phyloP scores from a whole-genome alignment of 768 basidiomycete species.

The Gyrodon lividus region DNA sequence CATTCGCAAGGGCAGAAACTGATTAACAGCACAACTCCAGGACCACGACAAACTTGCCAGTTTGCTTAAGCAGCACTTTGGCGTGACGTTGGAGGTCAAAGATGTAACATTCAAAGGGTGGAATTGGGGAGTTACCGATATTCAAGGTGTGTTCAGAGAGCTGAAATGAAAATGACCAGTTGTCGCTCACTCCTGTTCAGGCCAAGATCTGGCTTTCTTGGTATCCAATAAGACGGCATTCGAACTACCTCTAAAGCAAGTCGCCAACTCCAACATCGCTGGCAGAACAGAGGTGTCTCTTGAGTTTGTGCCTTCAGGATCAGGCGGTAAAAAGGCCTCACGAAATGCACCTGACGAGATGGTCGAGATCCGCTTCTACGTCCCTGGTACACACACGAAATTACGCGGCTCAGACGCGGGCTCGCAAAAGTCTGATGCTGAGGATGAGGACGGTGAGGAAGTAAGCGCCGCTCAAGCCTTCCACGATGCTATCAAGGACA shows the following conservation, averaged over 20 bases:
- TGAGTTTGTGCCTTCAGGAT: slow-evolving; percentile 70
- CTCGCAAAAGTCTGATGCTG: slow-evolving; percentile 70
- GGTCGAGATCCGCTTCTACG: slow-evolving; percentile 94
- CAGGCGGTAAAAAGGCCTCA: slow-evolving; percentile 42
- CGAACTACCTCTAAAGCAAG: slow-evolving; percentile 80
- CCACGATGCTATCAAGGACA: slow-evolving; percentile 95
- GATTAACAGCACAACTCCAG: slow-evolving; percentile 36
- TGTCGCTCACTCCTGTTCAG: slow-evolving; percentile 39
- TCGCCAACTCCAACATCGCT: slow-evolving; percentile 97
- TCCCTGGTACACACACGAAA: slow-evolving; percentile 76
- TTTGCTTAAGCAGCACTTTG: slow-evolving; percentile 85
- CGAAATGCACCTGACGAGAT: slow-evolving; percentile 70
- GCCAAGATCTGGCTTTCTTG: slow-evolving; percentile 87
- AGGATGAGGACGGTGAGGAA: slow-evolving; percentile 69
- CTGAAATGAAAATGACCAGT: background rate
- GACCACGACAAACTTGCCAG: slow-evolving; percentile 86
- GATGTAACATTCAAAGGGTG: slow-evolving; percentile 92
- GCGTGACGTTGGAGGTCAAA: slow-evolving; percentile 77
- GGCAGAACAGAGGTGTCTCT: slow-evolving; percentile 98
- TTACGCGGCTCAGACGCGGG: slow-evolving; percentile 69
- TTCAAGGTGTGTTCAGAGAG: slow-evolving; percentile 65
- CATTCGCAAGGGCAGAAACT: background rate
- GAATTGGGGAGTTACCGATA: slow-evolving; percentile 98
- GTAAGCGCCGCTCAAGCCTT: slow-evolving; percentile 93
- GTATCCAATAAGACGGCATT: slow-evolving; percentile 88